A percentile compares a stretch with the other conserved stretches of the same genome.
phyloP scores from a whole-genome alignment of 2,329 filamentous ascomycete species.

The Colletotrichum destructivum region DNA sequence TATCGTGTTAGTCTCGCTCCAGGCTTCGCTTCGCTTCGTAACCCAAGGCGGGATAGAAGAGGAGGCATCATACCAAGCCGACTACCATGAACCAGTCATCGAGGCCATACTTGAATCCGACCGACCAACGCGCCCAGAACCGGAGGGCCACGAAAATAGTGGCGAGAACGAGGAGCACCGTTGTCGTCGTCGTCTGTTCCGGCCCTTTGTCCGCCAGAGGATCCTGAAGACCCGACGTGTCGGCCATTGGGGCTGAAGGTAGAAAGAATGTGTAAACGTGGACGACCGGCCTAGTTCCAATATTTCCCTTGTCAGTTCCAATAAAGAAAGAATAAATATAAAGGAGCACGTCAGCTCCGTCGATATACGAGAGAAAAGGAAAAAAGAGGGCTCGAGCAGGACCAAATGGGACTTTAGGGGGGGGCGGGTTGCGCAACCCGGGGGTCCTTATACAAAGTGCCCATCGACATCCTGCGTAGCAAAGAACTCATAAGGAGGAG shows the following conservation, averaged over 20 bases:
- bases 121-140: conserved; percentile 34
- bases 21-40: neutral
- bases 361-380: conserved; percentile 5
- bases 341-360: neutral
- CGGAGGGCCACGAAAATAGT: conserved; percentile 31
- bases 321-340: neutral
- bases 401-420: neutral
- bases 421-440: neutral
- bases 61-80: conserved; percentile 20
- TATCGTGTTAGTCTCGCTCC: neutral
- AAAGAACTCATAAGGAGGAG: conserved; percentile 8
- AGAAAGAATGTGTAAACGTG: conserved; percentile 2
- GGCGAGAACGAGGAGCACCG: conserved; percentile 34
- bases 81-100: conserved; percentile 39
- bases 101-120: conserved; percentile 34
- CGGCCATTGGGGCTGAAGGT: conserved; percentile 27
- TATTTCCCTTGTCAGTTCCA: conserved; percentile 11
- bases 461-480: neutral
- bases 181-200: conserved; percentile 33
- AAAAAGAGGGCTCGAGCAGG: neutral
- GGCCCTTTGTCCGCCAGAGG: conserved; percentile 36
- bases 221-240: conserved; percentile 17
- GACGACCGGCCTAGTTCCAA: conserved; percentile 5
- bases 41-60: no score
- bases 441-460: conserved; percentile 32